Conservation (phyloP, 148 eudicot species). For the Beta vulgaris region DNA sequence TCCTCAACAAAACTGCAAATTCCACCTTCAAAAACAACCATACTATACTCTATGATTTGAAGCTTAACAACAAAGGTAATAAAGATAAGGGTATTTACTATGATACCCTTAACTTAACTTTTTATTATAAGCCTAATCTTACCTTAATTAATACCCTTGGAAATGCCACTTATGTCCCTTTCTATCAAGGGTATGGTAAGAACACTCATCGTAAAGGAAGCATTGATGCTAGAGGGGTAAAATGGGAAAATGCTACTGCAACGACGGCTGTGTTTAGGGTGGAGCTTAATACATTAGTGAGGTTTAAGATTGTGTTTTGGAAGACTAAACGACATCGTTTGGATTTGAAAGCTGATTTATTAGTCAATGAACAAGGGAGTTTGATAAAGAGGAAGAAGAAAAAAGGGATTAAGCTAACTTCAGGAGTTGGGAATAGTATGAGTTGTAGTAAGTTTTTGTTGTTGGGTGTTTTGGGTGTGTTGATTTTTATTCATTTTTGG, state of each 20-base stretch:
- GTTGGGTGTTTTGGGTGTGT: background rate
- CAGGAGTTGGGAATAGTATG: background rate
- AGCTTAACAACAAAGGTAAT: constrained; percentile 47
- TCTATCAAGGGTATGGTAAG: constrained; percentile 56
- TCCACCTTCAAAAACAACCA: constrained; percentile 23
- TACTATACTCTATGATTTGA: constrained; percentile 47
- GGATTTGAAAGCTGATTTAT: background rate
- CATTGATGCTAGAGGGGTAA: constrained; percentile 29
- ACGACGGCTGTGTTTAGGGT: background rate
- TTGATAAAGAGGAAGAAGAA: constrained; percentile 2
- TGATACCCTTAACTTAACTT: constrained; percentile 24
- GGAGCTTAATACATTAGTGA: background rate
- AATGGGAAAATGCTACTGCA: constrained; percentile 17
- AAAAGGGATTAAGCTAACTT: background rate
- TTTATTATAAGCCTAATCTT: constrained; percentile 22
- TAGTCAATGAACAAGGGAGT: background rate
- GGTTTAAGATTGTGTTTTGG: constrained; percentile 1
- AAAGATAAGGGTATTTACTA: constrained; percentile 54
- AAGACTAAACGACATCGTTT: constrained; percentile 1
- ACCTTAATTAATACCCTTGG: background rate
- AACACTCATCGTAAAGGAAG: constrained; percentile 23
- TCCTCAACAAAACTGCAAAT: constrained; percentile 50
- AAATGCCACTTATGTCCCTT: constrained; percentile 17
- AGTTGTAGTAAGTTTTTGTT: background rate
- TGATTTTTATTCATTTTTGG: background rate